Conservation (phyloP, 192 early-diverging fungal genomes). For the Geranomyces variabilis region DNA sequence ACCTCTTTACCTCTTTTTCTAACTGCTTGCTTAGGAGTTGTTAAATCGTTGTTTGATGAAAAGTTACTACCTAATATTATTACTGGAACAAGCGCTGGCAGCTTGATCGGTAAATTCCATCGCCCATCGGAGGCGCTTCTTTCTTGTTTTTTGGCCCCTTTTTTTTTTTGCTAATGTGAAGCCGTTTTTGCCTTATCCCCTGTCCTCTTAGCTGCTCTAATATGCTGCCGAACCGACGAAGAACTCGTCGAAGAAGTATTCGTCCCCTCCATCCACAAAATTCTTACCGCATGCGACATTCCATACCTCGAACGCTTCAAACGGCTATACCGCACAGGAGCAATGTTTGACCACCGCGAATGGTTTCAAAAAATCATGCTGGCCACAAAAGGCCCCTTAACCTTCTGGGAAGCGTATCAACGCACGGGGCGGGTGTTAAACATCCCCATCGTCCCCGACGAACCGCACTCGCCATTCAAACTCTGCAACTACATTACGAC, state of each 20-base stretch:
- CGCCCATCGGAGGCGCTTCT: no score
- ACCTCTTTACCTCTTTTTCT: no score
- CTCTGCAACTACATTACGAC: conserved; percentile 85
- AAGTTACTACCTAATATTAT: conserved; percentile 73
- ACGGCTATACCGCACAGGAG: conserved; percentile 36
- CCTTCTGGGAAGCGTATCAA: conserved; percentile 89
- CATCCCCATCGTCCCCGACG: conserved; percentile 77
- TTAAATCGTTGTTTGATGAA: conserved; percentile 71
- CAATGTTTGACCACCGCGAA: conserved; percentile 41
- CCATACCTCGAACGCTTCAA: conserved; percentile 34
- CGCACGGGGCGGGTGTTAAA: conserved; percentile 85
- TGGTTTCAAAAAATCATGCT: conserved; percentile 35
- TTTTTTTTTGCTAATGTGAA: no score
- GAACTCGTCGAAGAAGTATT: conserved; percentile 58
- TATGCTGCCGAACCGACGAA: conserved; percentile 71
- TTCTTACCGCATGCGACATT: conserved; percentile 60
- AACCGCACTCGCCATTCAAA: conserved; percentile 76
- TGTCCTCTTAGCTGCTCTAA: conserved; percentile 56
- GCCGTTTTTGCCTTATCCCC: background rate
- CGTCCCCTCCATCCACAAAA: conserved; percentile 49
- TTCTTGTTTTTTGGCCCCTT: no score
- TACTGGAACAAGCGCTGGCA: conserved; percentile 74
- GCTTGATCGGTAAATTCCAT: conserved; percentile 35
- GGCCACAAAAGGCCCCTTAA: conserved; percentile 63
- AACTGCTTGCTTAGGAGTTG: conserved; percentile 66